Evolutionary conservation across 2,329 filamentous ascomycete genomes (phyloP), one percentile per base, ranked within the genome.

Genomic region (Nigrospora sphaerica): DNA sequence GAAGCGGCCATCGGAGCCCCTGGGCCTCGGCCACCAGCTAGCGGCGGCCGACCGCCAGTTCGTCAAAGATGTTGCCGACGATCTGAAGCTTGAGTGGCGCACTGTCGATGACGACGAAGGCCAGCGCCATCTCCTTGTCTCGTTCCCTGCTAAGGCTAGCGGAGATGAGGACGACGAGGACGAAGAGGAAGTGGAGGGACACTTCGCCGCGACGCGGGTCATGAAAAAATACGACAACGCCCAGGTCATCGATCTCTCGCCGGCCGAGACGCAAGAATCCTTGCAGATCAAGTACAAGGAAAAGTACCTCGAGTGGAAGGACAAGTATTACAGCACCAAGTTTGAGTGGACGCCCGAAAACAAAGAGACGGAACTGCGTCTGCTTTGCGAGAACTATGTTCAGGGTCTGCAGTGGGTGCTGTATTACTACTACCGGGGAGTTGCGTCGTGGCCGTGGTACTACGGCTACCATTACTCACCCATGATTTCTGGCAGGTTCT

Each of bases 401-500:
- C 88, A 98, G 68, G 93, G 93, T 50, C 71, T 98, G 50, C 93
- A 98, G 64, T 98, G 93, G 95, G 93, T 98, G 38, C 73, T 98
- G 42, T 96, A 86, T 67, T 98, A 98, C 72, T 98, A 98, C 68
- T 98, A 98, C 69, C 85, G 85, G 45, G 93, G 93, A 51, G 93
- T 98, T 49, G 93, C 89, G 14, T 97, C 92, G 12, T 98, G 93
- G 93, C 90, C 93, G 13, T 98, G 93, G 93, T 98, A 88, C 69
- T 98, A 96, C 67, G 76, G 77, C 50, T 98, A 95, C 66, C 95
- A 98, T 68, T 98, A 98, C 66, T 87, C 95, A 11, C 93, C 93
- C 1, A 89, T 97, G 80, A 98, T 96, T 47, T 95, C 89, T 53
- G 83, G 83, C 85, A 68, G 60, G 65, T 49, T 32, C 13, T 16